Evolutionary conservation across 345 rosid species (phyloP).

Genomic region (Murraya paniculata): DNA sequence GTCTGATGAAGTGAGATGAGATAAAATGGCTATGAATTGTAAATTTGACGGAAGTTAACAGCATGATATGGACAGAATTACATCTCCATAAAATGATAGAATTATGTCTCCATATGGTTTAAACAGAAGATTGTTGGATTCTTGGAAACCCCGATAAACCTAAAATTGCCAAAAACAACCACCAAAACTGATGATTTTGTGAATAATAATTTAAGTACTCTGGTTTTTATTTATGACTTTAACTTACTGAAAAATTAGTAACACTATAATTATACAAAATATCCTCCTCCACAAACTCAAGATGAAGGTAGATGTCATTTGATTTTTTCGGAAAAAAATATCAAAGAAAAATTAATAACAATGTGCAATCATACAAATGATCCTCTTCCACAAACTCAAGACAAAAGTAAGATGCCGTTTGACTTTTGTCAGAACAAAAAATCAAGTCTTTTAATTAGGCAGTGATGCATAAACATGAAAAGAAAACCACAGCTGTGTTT

Average conservation of each 20-base stretch:
- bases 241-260: not conserved
- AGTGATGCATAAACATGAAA: not conserved
- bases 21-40: not conserved
- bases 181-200: not conserved
- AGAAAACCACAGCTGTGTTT: not conserved
- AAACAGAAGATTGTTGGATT: not conserved
- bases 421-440: not conserved
- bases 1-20: not conserved
- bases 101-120: not conserved
- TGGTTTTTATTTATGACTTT: not conserved
- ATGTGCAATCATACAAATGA: not conserved
- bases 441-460: not conserved
- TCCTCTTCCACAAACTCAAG: not conserved
- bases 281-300: not conserved
- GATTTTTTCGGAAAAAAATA: not conserved
- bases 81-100: not conserved
- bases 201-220: not conserved
- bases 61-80: not conserved
- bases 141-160: not conserved
- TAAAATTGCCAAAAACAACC: not conserved
- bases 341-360: not conserved
- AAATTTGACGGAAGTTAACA: not conserved
- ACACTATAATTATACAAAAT: not conserved
- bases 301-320: constrained; percentile 7
- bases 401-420: not conserved